Conservation (phyloP, 208 protist genomes). For the Trypanosoma congolense region DNA sequence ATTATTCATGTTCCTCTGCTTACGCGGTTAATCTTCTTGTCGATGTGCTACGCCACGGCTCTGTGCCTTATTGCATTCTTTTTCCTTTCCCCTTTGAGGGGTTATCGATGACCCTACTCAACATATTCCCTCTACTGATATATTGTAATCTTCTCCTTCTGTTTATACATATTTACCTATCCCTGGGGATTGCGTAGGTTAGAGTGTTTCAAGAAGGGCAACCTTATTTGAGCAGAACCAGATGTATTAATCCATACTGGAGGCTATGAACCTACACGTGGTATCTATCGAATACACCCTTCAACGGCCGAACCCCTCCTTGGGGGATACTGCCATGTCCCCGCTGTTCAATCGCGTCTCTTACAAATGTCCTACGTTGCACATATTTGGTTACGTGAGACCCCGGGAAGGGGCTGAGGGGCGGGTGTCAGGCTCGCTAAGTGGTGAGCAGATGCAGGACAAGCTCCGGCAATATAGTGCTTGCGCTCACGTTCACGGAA, state of each 20-base stretch:
- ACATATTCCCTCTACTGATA: too few relatives aligned
- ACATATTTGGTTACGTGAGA: constrained; percentile 67
- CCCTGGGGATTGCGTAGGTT: too few relatives aligned
- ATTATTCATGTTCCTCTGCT: too few relatives aligned
- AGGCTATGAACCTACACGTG: constrained; percentile 52
- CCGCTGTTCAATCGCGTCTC: constrained; percentile 56
- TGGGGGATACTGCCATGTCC: constrained; percentile 55
- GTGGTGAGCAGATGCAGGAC: neutral
- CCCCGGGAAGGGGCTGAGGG: too few relatives aligned
- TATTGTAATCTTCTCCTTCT: too few relatives aligned
- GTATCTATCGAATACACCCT: constrained; percentile 57
- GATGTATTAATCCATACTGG: neutral
- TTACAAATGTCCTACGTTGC: constrained; percentile 52
- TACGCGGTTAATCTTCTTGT: too few relatives aligned
- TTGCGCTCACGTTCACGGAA: constrained; percentile 76
- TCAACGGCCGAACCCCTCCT: constrained; percentile 30
- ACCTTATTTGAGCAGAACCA: neutral
- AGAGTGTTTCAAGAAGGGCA: constrained; percentile 1
- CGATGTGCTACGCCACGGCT: too few relatives aligned
- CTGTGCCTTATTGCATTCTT: too few relatives aligned
- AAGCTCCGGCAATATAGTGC: constrained; percentile 26
- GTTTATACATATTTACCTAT: too few relatives aligned
- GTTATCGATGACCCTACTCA: too few relatives aligned
- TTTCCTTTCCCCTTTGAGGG: too few relatives aligned
- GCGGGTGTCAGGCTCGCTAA: too few relatives aligned